A percentile compares a stretch with the other conserved stretches of the same genome.
Evolutionary conservation across 1,284 basidiomycete species (phyloP).

Genomic region (Ustilago lituana): DNA sequence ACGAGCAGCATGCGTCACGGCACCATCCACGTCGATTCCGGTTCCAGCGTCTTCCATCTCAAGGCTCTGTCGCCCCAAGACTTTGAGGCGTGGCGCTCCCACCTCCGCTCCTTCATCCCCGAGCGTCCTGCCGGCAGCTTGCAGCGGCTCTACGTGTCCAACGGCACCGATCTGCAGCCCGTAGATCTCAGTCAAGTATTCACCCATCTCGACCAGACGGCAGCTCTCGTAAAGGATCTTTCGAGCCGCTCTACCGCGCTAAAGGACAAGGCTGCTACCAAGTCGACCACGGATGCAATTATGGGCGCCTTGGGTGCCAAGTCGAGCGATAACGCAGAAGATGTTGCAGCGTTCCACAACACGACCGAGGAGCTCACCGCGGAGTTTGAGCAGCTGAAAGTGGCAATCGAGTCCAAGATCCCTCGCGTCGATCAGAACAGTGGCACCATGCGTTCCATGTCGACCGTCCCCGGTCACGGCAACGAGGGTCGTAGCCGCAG

Average conservation of each 20-base stretch:
- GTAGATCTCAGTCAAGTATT: constrained; percentile 54
- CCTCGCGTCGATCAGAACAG: constrained; percentile 33
- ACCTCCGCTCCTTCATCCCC: constrained; percentile 62
- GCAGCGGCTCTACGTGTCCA: constrained; percentile 49
- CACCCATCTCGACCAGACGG: constrained; percentile 46
- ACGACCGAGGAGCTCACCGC: constrained; percentile 45
- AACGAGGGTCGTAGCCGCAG: constrained; percentile 6
- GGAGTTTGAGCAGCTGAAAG: constrained; percentile 55
- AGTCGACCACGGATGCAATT: constrained; percentile 23
- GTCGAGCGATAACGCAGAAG: constrained; percentile 14
- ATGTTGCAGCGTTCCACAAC: constrained; percentile 37
- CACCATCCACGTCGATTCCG: constrained; percentile 66
- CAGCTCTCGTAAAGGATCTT: constrained; percentile 50
- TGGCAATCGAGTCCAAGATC: constrained; percentile 51
- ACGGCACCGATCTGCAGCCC: constrained; percentile 50
- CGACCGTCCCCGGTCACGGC: constrained; percentile 14
- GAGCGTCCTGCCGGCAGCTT: constrained; percentile 33
- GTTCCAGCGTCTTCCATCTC: constrained; percentile 63
- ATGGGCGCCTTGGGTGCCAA: constrained; percentile 41
- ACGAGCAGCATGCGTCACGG: constrained; percentile 62
- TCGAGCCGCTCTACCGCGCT: constrained; percentile 5
- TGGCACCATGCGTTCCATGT: constrained; percentile 53
- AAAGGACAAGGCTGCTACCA: constrained; percentile 16
- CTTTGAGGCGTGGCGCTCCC: constrained; percentile 60
- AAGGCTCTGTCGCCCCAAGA: constrained; percentile 61